Evolutionary conservation across 1,284 basidiomycete genomes (phyloP), one percentile per base, ranked within the genome.

Genomic region (Vanrija sp.): DNA sequence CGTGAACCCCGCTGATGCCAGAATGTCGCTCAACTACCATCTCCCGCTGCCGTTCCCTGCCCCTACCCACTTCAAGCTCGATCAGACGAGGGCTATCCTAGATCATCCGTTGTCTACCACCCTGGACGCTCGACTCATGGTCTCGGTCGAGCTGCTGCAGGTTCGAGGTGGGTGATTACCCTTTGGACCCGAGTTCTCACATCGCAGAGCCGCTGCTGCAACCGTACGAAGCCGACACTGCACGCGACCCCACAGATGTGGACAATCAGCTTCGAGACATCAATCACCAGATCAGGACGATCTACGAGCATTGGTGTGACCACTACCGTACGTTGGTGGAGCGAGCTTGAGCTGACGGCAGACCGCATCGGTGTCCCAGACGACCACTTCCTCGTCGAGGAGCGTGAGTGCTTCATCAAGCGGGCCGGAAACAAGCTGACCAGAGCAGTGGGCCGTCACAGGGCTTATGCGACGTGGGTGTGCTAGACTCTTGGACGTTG

Each of bases 11-110:
- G 34, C 34, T 34, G 34, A 34, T 18, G 19, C 14, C 29, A 66
- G 64, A 43, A 65, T 66, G 60, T 59, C 62, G 7, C 63, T 55
- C 34, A 69, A 66, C 42, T 56, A 65, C 47, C 63, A 63, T 0
- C 46, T 67, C 0, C 48, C 60, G 5, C 45, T 57, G 1, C 56
- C 49, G n/a, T 57, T 57, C 52, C 40, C 48, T 1, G 38, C 29
- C 1, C 58, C 29, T 3, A 34, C 54, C 25, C 49, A 53, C 14
- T 50, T 57, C 18, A 52, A 55, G 6, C 26, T 62, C 12, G 42
- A 43, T 6, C 53, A 56, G 48, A 44, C 58, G 4, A 52, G 45
- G 52, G 19, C 55, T 67, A 28, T 46, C 28, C 51, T 69, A 12
- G 51, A 60, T 3, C 65, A 69, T 49, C 67, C 67, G 0, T 40